phyloP scores from a whole-genome alignment of 805 yeast genomes.

The Priceomyces melissophilus region DNA sequence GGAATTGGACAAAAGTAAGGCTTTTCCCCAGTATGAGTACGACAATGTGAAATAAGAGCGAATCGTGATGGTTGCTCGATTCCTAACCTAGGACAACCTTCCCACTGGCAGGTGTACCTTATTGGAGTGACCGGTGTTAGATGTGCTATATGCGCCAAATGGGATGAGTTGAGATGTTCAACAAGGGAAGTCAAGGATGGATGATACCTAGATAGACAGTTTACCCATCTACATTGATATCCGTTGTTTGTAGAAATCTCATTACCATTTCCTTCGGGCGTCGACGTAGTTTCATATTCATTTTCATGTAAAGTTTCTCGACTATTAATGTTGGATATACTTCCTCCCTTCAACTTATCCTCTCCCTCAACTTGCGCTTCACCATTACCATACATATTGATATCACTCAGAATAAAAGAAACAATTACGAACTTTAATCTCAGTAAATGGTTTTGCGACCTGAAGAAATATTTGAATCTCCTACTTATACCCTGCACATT shows the following conservation, averaged over 20 bases:
- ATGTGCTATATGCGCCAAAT: conserved; percentile 22
- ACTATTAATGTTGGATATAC: too few relatives aligned
- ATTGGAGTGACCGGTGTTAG: conserved; percentile 18
- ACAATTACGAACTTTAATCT: too few relatives aligned
- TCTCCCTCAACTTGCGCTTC: conserved; percentile 1
- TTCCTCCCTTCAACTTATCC: conserved; percentile 3
- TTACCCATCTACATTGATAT: conserved; percentile 31
- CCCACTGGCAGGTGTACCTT: conserved; percentile 60
- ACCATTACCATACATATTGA: too few relatives aligned
- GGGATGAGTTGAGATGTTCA: conserved; percentile 28
- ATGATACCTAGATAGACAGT: conserved; percentile 18
- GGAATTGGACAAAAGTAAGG: conserved; percentile 66
- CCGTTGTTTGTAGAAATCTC: conserved; percentile 3
- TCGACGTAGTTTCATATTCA: too few relatives aligned
- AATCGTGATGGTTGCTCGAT: conserved; percentile 50
- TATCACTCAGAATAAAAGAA: too few relatives aligned
- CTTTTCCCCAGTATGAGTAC: conserved; percentile 65
- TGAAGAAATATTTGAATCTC: not conserved
- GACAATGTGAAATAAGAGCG: conserved; percentile 59
- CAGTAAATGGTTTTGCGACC: not conserved
- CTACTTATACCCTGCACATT: not conserved
- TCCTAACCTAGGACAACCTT: conserved; percentile 51
- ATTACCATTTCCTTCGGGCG: not conserved
- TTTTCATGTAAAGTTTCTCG: too few relatives aligned
- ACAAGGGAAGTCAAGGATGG: conserved; percentile 25